Base-by-base conservation (phyloP, 192 early-diverging fungal species). In the Borealophlyctis nickersoniae region DNA sequence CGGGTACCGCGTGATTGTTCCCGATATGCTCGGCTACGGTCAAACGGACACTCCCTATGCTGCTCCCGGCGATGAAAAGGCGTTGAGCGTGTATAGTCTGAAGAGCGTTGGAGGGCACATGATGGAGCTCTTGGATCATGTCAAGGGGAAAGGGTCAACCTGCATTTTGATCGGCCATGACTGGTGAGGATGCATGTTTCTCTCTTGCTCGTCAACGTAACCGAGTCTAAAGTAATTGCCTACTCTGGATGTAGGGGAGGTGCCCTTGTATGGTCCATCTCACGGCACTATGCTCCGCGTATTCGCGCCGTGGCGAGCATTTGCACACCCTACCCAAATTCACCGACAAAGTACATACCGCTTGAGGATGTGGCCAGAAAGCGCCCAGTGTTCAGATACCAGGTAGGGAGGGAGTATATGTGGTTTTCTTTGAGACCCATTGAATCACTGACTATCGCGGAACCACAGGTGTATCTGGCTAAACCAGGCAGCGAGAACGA, bases 111-210 rank as follows among this genome's bases (percentile, higher is more conserved):
- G 65, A 48, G 65, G 70, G 26, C 85, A 89, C 66, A 26, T 91
- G 32, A 68, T 66, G 19, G 77, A 51, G 32, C 66, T 91, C 22
- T 71, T 89, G 58, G 84, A 88, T 58, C 74, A 81, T 50, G 57
- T 87, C 59, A 60, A 74, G 3, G 67, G 70, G n/a, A 45, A 55
- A 23, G 49, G 29, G 13, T 32, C 57, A 36, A 81, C 73, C 19
- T 81, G 80, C 11, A 78, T 81, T 4, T 73, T 84, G 26, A 52
- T 87, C 29, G 87, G 83, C 23, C 89, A 90, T 52, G 87, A 90
- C 69, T 90, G 86, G 87, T 30, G 34, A 36, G 60, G 22, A 32
- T 14, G 3, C 34, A 45, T 49, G n/a, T n/a, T n/a, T n/a, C n/a
- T n/a, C n/a, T n/a, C n/a, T n/a, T n/a, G n/a, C n/a, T n/a, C n/a